Evolutionary conservation across 2,329 filamentous ascomycete genomes (phyloP), one percentile per base, ranked within the genome.

Genomic region (Parastagonospora nodorum): DNA sequence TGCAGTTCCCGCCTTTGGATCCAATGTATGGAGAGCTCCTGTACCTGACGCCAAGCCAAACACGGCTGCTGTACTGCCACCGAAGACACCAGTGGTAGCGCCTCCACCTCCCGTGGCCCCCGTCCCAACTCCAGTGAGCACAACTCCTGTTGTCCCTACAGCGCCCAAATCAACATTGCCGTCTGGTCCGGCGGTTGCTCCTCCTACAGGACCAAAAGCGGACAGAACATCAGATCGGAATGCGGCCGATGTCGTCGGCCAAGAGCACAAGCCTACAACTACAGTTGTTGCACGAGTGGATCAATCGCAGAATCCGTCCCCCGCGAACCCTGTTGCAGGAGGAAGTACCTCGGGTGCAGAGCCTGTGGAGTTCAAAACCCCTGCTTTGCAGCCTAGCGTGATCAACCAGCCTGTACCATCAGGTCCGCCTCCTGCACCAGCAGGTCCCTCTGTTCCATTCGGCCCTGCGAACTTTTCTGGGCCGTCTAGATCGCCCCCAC

Each of bases 1-100:
- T 53, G 80, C 80, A 45, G 80, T 84, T 11, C 82, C 82, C 24
- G 80, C 81, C n/a, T 84, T 84, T 66, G 78, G 78, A 47, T 66
- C 75, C 32, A 74, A 75, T 57, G 75, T 76, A 19, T 78, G 75
- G 75, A 73, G 70, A 54, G 74, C 74, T 24, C 72, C 75, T 5
- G 58, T 68, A 2, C 63, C 69, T 44, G 71, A 74, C 38, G 51
- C 52, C 10, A 77, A 75, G 58, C 48, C 66, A 36, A 59, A 43
- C 29, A 33, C 55, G 46, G 19, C 55, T 14, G 38, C 60, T 51
- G 46, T 51, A 30, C 69, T 71, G 19, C 51, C 66, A 15, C 55
- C 71, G 16, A 72, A 72, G 42, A 60, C 57, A 44, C 45, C 55
- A 40, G 63, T 63, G 29, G 37, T 63, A 30, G 53, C 60, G 8